A percentile compares a stretch with the other conserved stretches of the same genome.
Evolutionary conservation across 2,329 filamentous ascomycete species (phyloP).

Genomic region (Colletotrichum agaves): DNA sequence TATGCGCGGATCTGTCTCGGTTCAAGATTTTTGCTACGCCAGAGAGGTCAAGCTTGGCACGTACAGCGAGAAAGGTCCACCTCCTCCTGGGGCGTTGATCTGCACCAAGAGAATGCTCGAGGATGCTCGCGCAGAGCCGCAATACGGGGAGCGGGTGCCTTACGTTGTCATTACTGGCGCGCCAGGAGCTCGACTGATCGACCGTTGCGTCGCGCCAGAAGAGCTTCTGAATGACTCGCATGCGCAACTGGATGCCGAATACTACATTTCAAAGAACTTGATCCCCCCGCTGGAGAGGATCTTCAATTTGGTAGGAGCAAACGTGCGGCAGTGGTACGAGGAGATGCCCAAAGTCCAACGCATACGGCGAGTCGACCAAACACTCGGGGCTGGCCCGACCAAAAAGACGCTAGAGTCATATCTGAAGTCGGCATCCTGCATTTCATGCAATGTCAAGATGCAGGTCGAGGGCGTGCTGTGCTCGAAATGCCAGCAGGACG

Average conservation of each 20-base stretch:
- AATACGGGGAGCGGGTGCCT: slow-evolving; percentile 94
- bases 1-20: slow-evolving; percentile 85
- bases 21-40: slow-evolving; percentile 97
- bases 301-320: slow-evolving; percentile 94
- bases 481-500: slow-evolving; percentile 61
- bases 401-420: slow-evolving; percentile 87
- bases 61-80: slow-evolving; percentile 82
- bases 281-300: slow-evolving; percentile 96
- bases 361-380: slow-evolving; percentile 69
- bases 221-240: slow-evolving; percentile 80
- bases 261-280: slow-evolving; percentile 96
- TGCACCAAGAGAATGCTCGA: slow-evolving; percentile 86
- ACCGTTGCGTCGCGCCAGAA: slow-evolving; percentile 91
- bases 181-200: slow-evolving; percentile 85
- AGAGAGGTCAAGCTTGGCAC: slow-evolving; percentile 90
- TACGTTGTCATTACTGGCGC: slow-evolving; percentile 93
- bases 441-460: slow-evolving; percentile 75
- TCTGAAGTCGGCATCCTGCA: slow-evolving; percentile 82
- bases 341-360: slow-evolving; percentile 94
- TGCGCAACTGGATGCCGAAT: slow-evolving; percentile 88
- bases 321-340: slow-evolving; percentile 91
- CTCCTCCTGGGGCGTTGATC: slow-evolving; percentile 89
- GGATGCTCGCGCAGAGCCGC: slow-evolving; percentile 87
- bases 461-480: slow-evolving; percentile 61
- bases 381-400: slow-evolving; percentile 45